A percentile compares a stretch with the other conserved stretches of the same genome.
Evolutionary conservation across 495 filamentous ascomycete species (phyloP).

Genomic region (Podospora appendiculata): DNA sequence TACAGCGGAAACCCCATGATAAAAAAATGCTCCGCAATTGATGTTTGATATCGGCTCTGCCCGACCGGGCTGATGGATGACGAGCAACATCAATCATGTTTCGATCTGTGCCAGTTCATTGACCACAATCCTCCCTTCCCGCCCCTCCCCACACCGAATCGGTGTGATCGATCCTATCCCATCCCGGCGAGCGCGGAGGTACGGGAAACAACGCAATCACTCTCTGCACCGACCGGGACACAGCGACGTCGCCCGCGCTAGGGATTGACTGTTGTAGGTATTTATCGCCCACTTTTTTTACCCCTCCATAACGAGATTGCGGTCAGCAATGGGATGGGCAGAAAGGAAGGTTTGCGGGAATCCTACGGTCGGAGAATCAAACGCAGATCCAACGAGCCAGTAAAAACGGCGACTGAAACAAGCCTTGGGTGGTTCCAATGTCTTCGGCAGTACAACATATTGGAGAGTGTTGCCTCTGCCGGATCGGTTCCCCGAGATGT

Average conservation of each 20-base stretch:
- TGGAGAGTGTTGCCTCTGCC: background rate
- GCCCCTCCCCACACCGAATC: too few species aligned
- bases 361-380: background rate
- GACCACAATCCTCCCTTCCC: too few species aligned
- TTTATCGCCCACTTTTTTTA: background rate
- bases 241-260: too few species aligned
- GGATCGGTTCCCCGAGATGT: background rate
- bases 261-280: too few species aligned
- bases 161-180: too few species aligned
- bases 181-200: too few species aligned
- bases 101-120: background rate
- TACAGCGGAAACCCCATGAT: background rate
- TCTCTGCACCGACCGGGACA: too few species aligned
- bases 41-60: background rate
- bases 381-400: background rate
- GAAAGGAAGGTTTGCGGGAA: background rate
- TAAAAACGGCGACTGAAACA: background rate
- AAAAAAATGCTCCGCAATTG: background rate
- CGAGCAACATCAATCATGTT: background rate
- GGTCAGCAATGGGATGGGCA: background rate
- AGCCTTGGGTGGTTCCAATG: background rate
- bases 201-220: too few species aligned
- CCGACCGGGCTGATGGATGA: background rate
- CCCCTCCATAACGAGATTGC: constrained; percentile 8
- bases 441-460: too few species aligned